Conservation (phyloP, 495 filamentous ascomycete species). For the Lasiosphaeria ovina region DNA sequence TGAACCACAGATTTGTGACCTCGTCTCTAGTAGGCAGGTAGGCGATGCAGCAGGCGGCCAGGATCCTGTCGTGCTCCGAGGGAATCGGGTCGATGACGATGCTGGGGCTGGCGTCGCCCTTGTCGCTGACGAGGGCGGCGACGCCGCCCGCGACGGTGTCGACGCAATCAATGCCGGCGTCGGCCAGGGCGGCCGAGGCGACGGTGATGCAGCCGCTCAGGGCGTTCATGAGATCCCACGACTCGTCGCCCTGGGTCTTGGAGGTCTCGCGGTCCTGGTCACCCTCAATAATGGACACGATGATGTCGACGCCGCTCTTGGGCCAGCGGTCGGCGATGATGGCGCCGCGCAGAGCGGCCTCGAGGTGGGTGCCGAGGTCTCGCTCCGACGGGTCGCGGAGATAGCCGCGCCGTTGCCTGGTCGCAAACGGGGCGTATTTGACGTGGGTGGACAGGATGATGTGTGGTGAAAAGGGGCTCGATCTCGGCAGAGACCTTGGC, state of each 20-base stretch:
- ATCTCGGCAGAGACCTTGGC: slow-evolving; percentile 84
- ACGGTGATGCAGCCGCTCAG: slow-evolving; percentile 90
- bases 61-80: slow-evolving; percentile 71
- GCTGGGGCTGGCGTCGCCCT: slow-evolving; percentile 36
- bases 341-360: slow-evolving; percentile 82
- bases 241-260: slow-evolving; percentile 56
- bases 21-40: slow-evolving; percentile 88
- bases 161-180: slow-evolving; percentile 94
- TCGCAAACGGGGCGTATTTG: slow-evolving; percentile 94
- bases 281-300: slow-evolving; percentile 88
- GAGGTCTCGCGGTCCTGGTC: slow-evolving; percentile 57
- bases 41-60: slow-evolving; percentile 82
- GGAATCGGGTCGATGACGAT: slow-evolving; percentile 83
- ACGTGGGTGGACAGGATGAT: slow-evolving; percentile 87
- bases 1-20: slow-evolving; percentile 90
- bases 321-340: slow-evolving; percentile 94
- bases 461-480: slow-evolving; percentile 83
- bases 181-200: slow-evolving; percentile 89
- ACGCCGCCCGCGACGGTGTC: slow-evolving; percentile 88
- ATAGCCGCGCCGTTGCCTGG: slow-evolving; percentile 76
- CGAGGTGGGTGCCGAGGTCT: slow-evolving; percentile 86
- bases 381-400: slow-evolving; percentile 82
- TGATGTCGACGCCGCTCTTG: slow-evolving; percentile 90
- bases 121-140: slow-evolving; percentile 66
- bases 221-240: slow-evolving; percentile 76